Evolutionary conservation across 2,329 filamentous ascomycete genomes (phyloP).

Genomic region (Penicillium paneum): DNA sequence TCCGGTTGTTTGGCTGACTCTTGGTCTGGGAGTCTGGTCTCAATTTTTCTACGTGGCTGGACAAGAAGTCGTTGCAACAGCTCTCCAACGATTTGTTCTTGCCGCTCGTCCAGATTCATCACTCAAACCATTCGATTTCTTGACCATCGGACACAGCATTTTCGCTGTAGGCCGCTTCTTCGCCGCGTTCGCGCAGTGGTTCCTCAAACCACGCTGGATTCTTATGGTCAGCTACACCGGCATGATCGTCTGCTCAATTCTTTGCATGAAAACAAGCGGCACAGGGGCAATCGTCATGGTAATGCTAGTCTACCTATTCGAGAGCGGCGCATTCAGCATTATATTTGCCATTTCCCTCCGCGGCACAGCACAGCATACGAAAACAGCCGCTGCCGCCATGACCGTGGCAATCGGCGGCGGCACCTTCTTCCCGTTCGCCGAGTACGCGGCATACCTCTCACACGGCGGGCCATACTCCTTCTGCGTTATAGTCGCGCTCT

Average conservation of each 20-base stretch:
- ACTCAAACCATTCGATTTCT: slow-evolving; percentile 42
- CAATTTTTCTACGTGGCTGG: slow-evolving; percentile 61
- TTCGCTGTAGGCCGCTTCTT: slow-evolving; percentile 60
- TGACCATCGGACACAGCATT: slow-evolving; percentile 55
- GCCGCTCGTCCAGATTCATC: slow-evolving; percentile 36
- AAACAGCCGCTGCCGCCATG: slow-evolving; percentile 53
- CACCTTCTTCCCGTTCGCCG: slow-evolving; percentile 55
- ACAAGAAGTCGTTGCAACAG: slow-evolving; percentile 56
- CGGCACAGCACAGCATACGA: slow-evolving; percentile 57
- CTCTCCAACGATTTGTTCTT: slow-evolving; percentile 46
- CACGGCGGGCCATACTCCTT: slow-evolving; percentile 49
- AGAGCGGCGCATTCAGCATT: slow-evolving; percentile 59
- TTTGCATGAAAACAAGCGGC: slow-evolving; percentile 51
- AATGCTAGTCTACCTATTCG: slow-evolving; percentile 57
- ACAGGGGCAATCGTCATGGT: slow-evolving; percentile 47
- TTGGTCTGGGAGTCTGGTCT: slow-evolving; percentile 53
- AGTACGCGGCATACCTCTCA: slow-evolving; percentile 44
- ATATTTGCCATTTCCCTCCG: slow-evolving; percentile 59
- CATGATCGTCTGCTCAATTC: slow-evolving; percentile 50
- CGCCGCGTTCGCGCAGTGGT: slow-evolving; percentile 51
- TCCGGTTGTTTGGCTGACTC: slow-evolving; percentile 55
- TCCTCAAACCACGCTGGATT: slow-evolving; percentile 58
- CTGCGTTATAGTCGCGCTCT: slow-evolving; percentile 53
- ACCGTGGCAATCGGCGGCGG: slow-evolving; percentile 55
- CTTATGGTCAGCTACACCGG: slow-evolving; percentile 54